Percentiles rank a stretch among this genome's conserved stretches.
Evolutionary conservation across 352 stramenopile species (phyloP).

Genomic region (Globisporangium iwayamae): DNA sequence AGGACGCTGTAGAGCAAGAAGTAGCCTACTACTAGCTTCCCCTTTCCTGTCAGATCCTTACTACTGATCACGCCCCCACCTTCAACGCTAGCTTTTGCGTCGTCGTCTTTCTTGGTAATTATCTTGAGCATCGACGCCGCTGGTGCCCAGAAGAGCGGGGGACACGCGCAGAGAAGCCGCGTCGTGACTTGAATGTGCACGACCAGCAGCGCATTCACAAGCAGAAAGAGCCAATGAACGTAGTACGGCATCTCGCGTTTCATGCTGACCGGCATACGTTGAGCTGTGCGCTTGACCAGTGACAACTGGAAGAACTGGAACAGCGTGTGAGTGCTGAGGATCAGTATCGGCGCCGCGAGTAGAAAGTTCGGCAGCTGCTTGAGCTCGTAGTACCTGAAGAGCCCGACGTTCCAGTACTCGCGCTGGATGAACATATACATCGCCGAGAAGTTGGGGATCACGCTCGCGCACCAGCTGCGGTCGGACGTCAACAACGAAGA

Average conservation of each 20-base stretch:
- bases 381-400: constrained; percentile 91
- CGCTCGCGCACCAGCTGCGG: constrained; percentile 64
- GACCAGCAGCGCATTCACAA: constrained; percentile 71
- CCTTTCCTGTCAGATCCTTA: constrained; percentile 17
- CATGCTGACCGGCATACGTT: neutral
- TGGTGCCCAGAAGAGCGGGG: constrained; percentile 77
- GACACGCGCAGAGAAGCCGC: constrained; percentile 69
- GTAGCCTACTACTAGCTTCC: constrained; percentile 48
- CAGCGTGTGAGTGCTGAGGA: constrained; percentile 54
- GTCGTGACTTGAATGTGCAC: constrained; percentile 87
- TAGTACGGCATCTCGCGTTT: constrained; percentile 44
- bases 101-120: neutral
- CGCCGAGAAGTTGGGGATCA: constrained; percentile 70
- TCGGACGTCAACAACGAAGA: constrained; percentile 25
- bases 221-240: constrained; percentile 68
- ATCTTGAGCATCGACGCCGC: constrained; percentile 24
- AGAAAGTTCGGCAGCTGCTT: constrained; percentile 95
- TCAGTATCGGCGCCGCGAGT: constrained; percentile 86
- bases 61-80: neutral
- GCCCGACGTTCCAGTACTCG: constrained; percentile 95
- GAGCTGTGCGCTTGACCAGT: neutral
- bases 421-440: constrained; percentile 94
- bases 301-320: constrained; percentile 41
- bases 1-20: constrained; percentile 73
- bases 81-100: neutral